Evolutionary conservation across 768 basidiomycete species (phyloP).

Genomic region (Mycena filopes): DNA sequence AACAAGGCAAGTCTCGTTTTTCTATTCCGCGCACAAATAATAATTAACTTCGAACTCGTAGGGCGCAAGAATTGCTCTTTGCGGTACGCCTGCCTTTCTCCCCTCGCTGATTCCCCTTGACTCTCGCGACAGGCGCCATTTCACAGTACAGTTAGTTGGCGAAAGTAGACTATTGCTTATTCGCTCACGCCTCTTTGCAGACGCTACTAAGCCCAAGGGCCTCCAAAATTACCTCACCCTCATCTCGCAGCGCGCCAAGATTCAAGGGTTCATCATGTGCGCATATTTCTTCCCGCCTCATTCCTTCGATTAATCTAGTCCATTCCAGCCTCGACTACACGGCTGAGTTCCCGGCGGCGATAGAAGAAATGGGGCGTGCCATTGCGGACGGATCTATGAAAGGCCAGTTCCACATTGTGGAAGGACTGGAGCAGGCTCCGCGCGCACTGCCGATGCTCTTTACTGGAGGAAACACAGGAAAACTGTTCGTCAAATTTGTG

Average conservation of each 20-base stretch:
- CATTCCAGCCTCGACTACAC: conserved; percentile 80
- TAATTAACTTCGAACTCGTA: conserved; percentile 32
- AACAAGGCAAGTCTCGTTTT: conserved; percentile 50
- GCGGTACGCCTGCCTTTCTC: conserved; percentile 62
- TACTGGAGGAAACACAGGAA: conserved; percentile 82
- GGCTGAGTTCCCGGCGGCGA: conserved; percentile 65
- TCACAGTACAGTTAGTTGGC: conserved; percentile 77
- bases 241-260: conserved; percentile 80
- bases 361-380: conserved; percentile 64
- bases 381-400: conserved; percentile 78
- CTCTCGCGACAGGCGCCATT: conserved; percentile 70
- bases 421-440: conserved; percentile 81
- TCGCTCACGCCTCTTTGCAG: conserved; percentile 45
- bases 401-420: conserved; percentile 81
- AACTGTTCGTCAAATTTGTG: conserved; percentile 58
- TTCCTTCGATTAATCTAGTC: not conserved
- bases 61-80: conserved; percentile 81
- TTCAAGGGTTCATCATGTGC: conserved; percentile 88
- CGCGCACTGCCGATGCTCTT: conserved; percentile 77
- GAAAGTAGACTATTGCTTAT: not conserved
- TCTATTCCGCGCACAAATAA: not conserved
- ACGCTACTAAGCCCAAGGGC: conserved; percentile 69
- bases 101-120: not conserved
- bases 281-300: conserved; percentile 36
- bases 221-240: conserved; percentile 74